phyloP scores from a whole-genome alignment of 2,329 filamentous ascomycete species.

The Fusarium oligoseptatum region DNA sequence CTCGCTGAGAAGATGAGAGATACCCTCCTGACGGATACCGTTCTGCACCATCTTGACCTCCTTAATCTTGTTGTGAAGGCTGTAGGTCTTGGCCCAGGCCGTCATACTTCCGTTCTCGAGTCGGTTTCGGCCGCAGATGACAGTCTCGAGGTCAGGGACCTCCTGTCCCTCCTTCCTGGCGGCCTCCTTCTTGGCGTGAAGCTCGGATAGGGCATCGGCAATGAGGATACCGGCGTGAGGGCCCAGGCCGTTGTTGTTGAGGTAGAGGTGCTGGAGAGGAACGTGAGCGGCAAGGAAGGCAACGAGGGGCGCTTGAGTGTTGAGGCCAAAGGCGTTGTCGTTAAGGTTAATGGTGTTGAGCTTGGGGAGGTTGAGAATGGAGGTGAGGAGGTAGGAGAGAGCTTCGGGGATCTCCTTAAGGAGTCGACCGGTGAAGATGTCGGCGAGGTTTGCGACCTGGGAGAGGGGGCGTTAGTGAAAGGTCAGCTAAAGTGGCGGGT shows the following conservation, averaged over 20 bases:
- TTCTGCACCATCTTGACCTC: conserved; percentile 98
- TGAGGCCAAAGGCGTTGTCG: conserved; percentile 97
- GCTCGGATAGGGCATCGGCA: conserved; percentile 85
- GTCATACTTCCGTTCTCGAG: conserved; percentile 97
- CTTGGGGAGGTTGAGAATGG: conserved; percentile 86
- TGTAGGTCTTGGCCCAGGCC: conserved; percentile 91
- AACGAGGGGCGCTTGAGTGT: conserved; percentile 92
- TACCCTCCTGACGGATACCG: conserved; percentile 94
- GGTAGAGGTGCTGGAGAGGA: conserved; percentile 91
- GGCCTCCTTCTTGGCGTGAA: conserved; percentile 86
- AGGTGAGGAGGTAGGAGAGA: conserved; percentile 85
- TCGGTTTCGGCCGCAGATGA: conserved; percentile 95
- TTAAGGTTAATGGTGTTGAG: conserved; percentile 95
- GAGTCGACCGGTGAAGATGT: conserved; percentile 96
- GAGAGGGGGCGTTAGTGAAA: conserved; percentile 8
- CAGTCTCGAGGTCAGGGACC: conserved; percentile 90
- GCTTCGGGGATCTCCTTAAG: conserved; percentile 94
- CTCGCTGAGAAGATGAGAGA: conserved; percentile 81
- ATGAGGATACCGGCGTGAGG: conserved; percentile 91
- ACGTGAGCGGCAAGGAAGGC: conserved; percentile 90
- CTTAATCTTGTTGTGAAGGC: conserved; percentile 84
- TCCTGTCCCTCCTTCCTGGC: conserved; percentile 78
- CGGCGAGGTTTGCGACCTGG: conserved; percentile 89
- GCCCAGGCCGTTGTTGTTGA: conserved; percentile 98
- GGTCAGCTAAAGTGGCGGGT: neutral